Evolutionary conservation across 2,329 filamentous ascomycete genomes (phyloP), one percentile per base, ranked within the genome.

Genomic region (Microsporum audouinii): DNA sequence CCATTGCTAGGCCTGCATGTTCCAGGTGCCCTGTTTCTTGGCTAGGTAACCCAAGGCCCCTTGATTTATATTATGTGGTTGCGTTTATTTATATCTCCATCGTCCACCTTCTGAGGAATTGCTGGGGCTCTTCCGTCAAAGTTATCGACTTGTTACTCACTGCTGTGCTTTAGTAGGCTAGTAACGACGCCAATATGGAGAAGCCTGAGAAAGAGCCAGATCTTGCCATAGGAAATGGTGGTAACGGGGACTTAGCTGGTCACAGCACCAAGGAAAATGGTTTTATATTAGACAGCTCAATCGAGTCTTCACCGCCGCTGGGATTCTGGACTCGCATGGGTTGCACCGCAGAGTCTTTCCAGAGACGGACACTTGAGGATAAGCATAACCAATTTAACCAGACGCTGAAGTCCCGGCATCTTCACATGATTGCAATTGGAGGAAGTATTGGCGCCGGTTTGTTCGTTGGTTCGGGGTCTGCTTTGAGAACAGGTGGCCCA

Each of bases 401-500:
- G 41, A 67, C 66, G 39, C 62, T 73, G 34, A 65, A 70, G 39
- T 65, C 66, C 31, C 70, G 72, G 33, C 72, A 74, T 65, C 70
- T 74, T 70, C 72, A 74, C 60, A 75, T 74, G 72, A 74, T 74
- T 63, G 71, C 72, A n/a, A 72, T 74, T 61, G 71, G 70, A 68
- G 64, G 66, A 12, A 51, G 57, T 56, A 47, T 49, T 36, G 65
- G 65, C 49, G 62, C 75, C 61, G 75, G 75, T 71, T 68, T 77
- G 7, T 77, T 76, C 60, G 70, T 77, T 55, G 70, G 72, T 51
- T 74, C 74, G 33, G 75, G 74, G 17, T 59, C 60, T 63, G 71
- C 75, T 27, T 67, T 77, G 12, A 63, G 66, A 38, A 64, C 61
- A 55, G 75, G 74, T 58, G 75, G 75, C 5, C 74, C 74, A 43